Percentiles rank a stretch among this genome's conserved stretches.
Conservation (phyloP, 371 early-diverging fungal genomes). For the Mortierella sp. region DNA sequence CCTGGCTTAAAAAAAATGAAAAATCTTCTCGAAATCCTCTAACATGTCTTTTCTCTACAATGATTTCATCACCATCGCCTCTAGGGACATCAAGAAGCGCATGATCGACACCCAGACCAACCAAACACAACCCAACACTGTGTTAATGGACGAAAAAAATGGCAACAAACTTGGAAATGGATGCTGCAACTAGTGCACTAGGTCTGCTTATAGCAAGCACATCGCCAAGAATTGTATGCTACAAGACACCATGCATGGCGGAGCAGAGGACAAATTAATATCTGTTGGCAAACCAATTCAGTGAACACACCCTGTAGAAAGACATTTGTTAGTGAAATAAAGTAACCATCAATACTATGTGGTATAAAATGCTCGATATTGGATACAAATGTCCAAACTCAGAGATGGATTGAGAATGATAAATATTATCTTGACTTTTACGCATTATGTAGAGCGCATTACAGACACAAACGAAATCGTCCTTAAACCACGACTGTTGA, state of each 20-base stretch:
- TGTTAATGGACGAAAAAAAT: slow-evolving; percentile 47
- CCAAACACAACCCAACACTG: slow-evolving; percentile 55
- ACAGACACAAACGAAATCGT: no score
- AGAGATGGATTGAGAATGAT: no score
- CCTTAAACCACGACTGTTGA: no score
- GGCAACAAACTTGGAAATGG: slow-evolving; percentile 42
- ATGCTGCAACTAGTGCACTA: slow-evolving; percentile 53
- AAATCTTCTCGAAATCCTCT: neutral
- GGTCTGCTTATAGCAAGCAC: neutral
- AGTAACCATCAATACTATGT: neutral
- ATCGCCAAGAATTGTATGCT: neutral
- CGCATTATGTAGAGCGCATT: no score
- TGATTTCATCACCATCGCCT: no score
- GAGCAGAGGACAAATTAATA: neutral
- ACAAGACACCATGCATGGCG: neutral
- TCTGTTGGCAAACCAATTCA: no score
- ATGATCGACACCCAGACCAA: slow-evolving; percentile 69
- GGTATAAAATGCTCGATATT: neutral
- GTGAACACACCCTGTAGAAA: neutral
- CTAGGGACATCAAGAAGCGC: slow-evolving; percentile 77
- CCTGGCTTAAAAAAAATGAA: neutral
- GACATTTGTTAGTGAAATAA: neutral
- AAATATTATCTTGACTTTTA: no score
- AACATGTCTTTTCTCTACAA: no score
- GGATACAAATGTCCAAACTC: no score